A percentile compares a stretch with the other conserved stretches of the same genome.
Conservation (phyloP, 495 filamentous ascomycete species). For the Podospora australis region DNA sequence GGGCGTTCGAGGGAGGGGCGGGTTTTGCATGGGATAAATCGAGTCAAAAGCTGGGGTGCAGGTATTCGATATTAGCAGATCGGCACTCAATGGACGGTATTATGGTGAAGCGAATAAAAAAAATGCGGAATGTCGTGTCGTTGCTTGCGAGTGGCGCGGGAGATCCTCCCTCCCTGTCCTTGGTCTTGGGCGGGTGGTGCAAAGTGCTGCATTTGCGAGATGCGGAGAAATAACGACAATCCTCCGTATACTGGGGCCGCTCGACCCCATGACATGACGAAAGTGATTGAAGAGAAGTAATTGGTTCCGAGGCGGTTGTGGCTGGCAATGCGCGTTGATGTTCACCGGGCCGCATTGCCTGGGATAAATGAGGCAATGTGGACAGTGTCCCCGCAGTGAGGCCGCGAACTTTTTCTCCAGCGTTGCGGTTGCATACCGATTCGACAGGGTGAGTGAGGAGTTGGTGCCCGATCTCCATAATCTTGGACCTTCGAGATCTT, state of each 20-base stretch:
- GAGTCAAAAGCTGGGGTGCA: conserved; percentile 15
- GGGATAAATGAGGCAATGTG: conserved; percentile 17
- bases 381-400: neutral
- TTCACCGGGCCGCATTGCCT: conserved; percentile 23
- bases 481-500: too few relatives aligned
- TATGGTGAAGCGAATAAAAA: too few relatives aligned
- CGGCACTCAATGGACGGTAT: conserved; percentile 11
- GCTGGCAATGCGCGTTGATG: neutral
- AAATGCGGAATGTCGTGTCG: conserved; percentile 1
- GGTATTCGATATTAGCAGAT: conserved; percentile 2
- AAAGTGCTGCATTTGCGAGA: conserved; percentile 6
- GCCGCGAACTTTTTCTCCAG: too few relatives aligned
- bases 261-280: conserved; percentile 6
- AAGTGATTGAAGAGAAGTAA: neutral
- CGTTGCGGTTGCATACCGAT: too few relatives aligned
- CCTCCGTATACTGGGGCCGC: too few relatives aligned
- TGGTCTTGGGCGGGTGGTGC: neutral
- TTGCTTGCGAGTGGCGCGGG: too few relatives aligned
- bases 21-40: conserved; percentile 23
- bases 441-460: too few relatives aligned
- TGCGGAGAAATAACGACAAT: conserved; percentile 3
- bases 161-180: too few relatives aligned
- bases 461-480: too few relatives aligned
- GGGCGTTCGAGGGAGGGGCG: too few relatives aligned
- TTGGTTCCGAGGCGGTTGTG: conserved; percentile 3